Conservation (phyloP, 805 yeast species). For the Ogataea polymorpha region DNA sequence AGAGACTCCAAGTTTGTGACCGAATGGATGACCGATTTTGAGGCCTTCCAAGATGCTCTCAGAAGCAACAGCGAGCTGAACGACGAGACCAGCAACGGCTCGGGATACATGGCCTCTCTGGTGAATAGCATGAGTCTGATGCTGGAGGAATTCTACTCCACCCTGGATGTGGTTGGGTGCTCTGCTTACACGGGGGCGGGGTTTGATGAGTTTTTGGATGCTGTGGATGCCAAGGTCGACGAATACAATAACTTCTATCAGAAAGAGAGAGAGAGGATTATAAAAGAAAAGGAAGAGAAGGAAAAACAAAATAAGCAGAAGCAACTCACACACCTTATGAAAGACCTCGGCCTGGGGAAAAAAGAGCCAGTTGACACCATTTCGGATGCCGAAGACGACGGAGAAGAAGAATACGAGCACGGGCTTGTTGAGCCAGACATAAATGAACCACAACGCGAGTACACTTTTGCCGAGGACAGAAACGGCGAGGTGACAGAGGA, state of each 20-base stretch:
- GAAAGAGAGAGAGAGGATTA: constrained; percentile 79
- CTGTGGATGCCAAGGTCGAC: constrained; percentile 80
- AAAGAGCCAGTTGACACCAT: constrained; percentile 45
- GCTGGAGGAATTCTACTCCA: constrained; percentile 93
- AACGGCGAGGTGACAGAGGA: constrained; percentile 52
- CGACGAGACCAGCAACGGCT: constrained; percentile 55
- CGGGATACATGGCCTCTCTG: constrained; percentile 92
- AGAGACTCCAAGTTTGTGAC: constrained; percentile 81
- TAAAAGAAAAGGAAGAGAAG: constrained; percentile 71
- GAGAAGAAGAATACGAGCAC: constrained; percentile 36
- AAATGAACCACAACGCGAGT: constrained; percentile 51
- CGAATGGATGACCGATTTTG: constrained; percentile 98
- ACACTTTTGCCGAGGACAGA: constrained; percentile 65
- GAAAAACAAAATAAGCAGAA: constrained; percentile 71
- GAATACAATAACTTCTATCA: constrained; percentile 83
- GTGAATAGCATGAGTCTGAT: constrained; percentile 94
- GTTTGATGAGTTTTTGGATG: constrained; percentile 82
- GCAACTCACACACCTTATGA: constrained; percentile 71
- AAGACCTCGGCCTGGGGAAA: constrained; percentile 70
- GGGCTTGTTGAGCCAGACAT: constrained; percentile 45
- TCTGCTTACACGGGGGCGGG: constrained; percentile 94
- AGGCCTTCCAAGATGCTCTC: constrained; percentile 79
- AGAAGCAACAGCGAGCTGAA: constrained; percentile 63
- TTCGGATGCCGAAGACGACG: constrained; percentile 45
- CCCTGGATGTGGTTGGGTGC: constrained; percentile 88